phyloP scores from a whole-genome alignment of 306 rosid species.

The Corylus avellana region DNA sequence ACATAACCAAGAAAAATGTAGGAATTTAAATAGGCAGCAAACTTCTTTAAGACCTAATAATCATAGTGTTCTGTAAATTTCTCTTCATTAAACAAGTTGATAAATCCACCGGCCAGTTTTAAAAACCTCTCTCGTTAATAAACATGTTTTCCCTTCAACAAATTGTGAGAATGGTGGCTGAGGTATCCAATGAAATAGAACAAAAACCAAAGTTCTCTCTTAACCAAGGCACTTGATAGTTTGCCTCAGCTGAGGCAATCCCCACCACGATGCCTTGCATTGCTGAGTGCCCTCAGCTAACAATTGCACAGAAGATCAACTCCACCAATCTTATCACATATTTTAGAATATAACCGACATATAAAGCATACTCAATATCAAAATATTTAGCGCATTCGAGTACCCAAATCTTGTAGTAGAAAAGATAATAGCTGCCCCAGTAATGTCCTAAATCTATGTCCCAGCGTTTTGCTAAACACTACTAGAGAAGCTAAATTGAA shows the following conservation, averaged over 20 bases:
- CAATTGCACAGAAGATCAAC: slow-evolving; percentile 19
- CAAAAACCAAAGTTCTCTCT: background rate
- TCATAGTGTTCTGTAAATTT: background rate
- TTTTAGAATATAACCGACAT: background rate
- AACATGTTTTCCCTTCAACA: background rate
- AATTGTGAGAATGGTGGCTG: slow-evolving; percentile 7
- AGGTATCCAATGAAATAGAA: slow-evolving; percentile 2
- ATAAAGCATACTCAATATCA: background rate
- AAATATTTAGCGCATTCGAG: background rate
- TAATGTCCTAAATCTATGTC: background rate
- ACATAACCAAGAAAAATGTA: background rate
- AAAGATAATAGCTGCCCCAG: background rate
- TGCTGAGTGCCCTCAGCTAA: background rate
- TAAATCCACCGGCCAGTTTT: background rate
- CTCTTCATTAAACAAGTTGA: background rate
- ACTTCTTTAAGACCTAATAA: background rate
- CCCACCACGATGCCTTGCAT: too few species aligned
- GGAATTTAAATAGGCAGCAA: background rate
- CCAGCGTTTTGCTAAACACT: background rate
- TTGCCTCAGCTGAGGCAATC: too few species aligned
- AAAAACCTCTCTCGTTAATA: background rate
- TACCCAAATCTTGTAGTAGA: background rate
- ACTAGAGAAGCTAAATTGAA: background rate
- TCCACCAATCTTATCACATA: background rate
- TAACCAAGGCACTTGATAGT: background rate